A percentile compares a stretch with the other conserved stretches of the same genome.
Evolutionary conservation across 805 yeast genomes (phyloP).

Genomic region (Dipodascopsis uninucleata): DNA sequence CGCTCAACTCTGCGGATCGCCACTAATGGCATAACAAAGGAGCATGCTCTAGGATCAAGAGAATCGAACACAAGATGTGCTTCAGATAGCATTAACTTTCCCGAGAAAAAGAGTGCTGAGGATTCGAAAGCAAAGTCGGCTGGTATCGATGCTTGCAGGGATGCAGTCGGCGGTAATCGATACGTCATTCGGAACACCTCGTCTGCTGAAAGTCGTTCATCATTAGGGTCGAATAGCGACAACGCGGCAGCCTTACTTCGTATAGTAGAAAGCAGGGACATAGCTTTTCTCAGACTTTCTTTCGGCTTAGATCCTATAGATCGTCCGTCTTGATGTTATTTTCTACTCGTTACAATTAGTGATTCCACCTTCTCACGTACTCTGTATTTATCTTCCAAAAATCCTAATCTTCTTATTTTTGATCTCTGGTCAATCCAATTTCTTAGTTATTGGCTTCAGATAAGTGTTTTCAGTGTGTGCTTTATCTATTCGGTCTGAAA

Average conservation of each 20-base stretch:
- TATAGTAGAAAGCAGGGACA: slow-evolving; percentile 48
- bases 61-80: slow-evolving; percentile 75
- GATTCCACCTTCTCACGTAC: no score
- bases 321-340: no score
- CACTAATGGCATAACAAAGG: slow-evolving; percentile 67
- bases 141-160: slow-evolving; percentile 58
- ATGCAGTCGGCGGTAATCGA: slow-evolving; percentile 68
- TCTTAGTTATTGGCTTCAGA: no score
- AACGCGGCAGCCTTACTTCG: slow-evolving; percentile 47
- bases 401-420: no score
- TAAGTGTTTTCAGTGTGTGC: no score
- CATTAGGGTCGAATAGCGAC: slow-evolving; percentile 40
- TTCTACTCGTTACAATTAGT: no score
- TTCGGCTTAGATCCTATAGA: no score
- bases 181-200: slow-evolving; percentile 66
- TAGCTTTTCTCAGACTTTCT: slow-evolving; percentile 24
- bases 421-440: no score
- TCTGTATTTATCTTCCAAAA: no score
- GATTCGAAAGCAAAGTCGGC: slow-evolving; percentile 52
- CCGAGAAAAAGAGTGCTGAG: slow-evolving; percentile 44
- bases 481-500: no score
- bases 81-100: slow-evolving; percentile 68
- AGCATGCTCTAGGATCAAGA: slow-evolving; percentile 64
- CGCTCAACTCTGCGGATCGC: slow-evolving; percentile 83
- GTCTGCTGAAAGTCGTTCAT: slow-evolving; percentile 52